Base-by-base conservation (phyloP, 2,329 filamentous ascomycete species). In the Penicillium brasilianum region DNA sequence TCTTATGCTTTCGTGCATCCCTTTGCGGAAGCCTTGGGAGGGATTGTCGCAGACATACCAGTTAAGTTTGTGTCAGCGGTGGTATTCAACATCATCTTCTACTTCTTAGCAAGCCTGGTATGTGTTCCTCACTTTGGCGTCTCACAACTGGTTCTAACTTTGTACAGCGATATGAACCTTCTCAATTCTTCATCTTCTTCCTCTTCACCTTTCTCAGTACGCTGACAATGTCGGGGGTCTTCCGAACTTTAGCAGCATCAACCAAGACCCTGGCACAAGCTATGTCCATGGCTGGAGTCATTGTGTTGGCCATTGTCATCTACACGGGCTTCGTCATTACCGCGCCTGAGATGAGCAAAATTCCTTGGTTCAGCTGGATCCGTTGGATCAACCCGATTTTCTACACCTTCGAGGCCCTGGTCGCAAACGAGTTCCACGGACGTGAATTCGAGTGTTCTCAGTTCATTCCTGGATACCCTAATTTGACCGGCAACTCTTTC, bases 1-100 rank as follows among this genome's bases (percentile, higher is more conserved):
- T 88, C 90, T 58, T 97, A 97, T 73, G 92, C 93, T 9, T 85
- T 97, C 22, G 96, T 97, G 68, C 93, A 96, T 74, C 92, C 94
- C 0, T 93, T 90, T 8, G 88, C 92, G 16, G 93, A 97, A 81
- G 92, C 93, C 14, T 83, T 93, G 59, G 88, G 91, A 0, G 94
- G 91, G 4, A 94, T 97, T 86, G 79, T 97, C 22, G 89, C 87
- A 59, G 93, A 97, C 70, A 80, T 97, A 77, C 93, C 93, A 0
- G 91, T 93, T 77, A 97, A 95, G 75, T 79, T 97, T 20, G 53
- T 79, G 20, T 93, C 92, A 66, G 80, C 87, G 1, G 84, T 93
- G 60, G 77, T 87, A 1, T 96, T 96, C 82, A 96, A 97, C 74
- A 61, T 93, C 28, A 84, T 87, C 1, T 79, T 97, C 7, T 97